Conservation (phyloP, 2,329 filamentous ascomycete species). For the Hypoxylon sp. region DNA sequence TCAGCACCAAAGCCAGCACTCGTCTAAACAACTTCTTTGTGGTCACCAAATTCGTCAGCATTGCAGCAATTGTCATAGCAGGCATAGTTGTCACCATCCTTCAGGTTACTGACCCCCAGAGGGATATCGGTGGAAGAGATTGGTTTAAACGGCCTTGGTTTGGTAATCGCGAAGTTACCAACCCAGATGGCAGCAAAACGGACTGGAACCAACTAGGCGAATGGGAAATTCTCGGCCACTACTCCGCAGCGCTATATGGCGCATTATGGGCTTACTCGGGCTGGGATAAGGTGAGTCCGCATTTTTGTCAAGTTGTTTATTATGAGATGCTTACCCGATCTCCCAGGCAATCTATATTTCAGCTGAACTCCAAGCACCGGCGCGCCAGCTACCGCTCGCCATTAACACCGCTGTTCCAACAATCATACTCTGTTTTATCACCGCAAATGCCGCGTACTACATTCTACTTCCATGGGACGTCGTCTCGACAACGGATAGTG, state of each 20-base stretch:
- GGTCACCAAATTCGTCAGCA: constrained; percentile 66
- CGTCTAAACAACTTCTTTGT: constrained; percentile 71
- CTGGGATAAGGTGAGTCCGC: constrained; percentile 72
- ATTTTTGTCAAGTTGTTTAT: not conserved
- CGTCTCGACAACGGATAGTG: constrained; percentile 71
- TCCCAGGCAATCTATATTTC: constrained; percentile 68
- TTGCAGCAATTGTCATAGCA: constrained; percentile 64
- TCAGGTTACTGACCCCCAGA: constrained; percentile 57
- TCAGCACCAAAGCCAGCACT: constrained; percentile 70
- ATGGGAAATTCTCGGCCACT: constrained; percentile 74
- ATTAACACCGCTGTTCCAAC: constrained; percentile 74
- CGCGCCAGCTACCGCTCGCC: constrained; percentile 70
- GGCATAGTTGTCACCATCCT: constrained; percentile 64
- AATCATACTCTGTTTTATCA: constrained; percentile 72
- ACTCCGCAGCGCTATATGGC: constrained; percentile 73
- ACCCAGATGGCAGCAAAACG: constrained; percentile 65
- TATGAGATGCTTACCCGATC: constrained; percentile 4
- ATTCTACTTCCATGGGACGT: constrained; percentile 72
- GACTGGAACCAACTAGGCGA: constrained; percentile 64
- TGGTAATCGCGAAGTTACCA: constrained; percentile 62
- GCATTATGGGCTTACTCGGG: constrained; percentile 76
- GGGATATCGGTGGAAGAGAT: constrained; percentile 63
- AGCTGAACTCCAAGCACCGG: constrained; percentile 66
- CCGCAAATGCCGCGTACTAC: constrained; percentile 74
- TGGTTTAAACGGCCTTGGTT: constrained; percentile 72